These are phyloP conservation scores for Neurospora intermedia DNA, from an alignment of 495 filamentous ascomycete genomes.

Conservation along the genomic window DNA sequence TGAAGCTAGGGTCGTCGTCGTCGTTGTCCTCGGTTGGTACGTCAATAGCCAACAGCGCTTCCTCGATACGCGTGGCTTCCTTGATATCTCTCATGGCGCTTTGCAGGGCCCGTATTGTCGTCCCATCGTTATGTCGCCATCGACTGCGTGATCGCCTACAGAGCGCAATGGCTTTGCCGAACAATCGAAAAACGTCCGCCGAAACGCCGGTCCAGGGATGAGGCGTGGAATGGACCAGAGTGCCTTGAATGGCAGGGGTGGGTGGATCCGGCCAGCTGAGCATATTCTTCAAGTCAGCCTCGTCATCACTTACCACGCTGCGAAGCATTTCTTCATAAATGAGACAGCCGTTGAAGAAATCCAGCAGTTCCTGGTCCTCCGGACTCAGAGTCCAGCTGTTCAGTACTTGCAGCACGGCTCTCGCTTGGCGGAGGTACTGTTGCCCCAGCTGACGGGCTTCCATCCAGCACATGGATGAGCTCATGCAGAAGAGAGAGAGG, in stretches of 20 bases:
- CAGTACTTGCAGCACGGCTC: constrained; percentile 14
- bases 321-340: constrained; percentile 27
- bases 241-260: not conserved
- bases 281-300: constrained; percentile 20
- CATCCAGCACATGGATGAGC: constrained; percentile 27
- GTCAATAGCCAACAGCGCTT: constrained; percentile 10
- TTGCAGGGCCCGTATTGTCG: constrained; percentile 18
- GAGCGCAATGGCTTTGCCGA: constrained; percentile 24
- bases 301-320: constrained; percentile 26
- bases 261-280: constrained; percentile 24
- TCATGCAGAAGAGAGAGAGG: constrained; percentile 25
- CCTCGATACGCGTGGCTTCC: constrained; percentile 18
- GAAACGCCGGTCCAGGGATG: constrained; percentile 24
- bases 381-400: constrained; percentile 8
- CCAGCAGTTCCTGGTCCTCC: constrained; percentile 13
- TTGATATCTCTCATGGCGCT: constrained; percentile 23
- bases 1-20: not conserved
- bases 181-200: constrained; percentile 15
- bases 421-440: constrained; percentile 18
- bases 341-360: constrained; percentile 26
- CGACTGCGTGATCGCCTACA: constrained; percentile 22
- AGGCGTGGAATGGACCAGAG: constrained; percentile 7
- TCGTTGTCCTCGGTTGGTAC: not conserved
- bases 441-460: constrained; percentile 22
- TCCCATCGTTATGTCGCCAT: constrained; percentile 21